Conservation (phyloP, 2,329 filamentous ascomycete genomes). For the Colletotrichum spinosum region DNA sequence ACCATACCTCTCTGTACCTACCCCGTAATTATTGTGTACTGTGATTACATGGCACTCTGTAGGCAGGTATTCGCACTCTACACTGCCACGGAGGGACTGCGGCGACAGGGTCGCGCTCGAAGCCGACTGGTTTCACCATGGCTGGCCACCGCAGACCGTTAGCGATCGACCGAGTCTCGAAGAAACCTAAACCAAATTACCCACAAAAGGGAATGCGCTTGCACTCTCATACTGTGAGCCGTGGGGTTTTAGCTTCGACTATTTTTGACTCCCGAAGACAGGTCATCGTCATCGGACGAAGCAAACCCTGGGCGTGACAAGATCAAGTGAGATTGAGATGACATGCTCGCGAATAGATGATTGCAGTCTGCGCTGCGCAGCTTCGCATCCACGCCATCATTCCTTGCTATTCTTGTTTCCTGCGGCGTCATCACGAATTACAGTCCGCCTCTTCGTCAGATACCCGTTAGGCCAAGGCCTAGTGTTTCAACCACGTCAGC, state of each 20-base stretch:
- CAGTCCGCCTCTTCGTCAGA: not conserved
- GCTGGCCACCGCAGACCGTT: conserved; percentile 26
- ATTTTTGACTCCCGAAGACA: conserved; percentile 20
- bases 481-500: conserved; percentile 22
- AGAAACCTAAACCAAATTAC: conserved; percentile 12
- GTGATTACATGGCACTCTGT: too few relatives aligned
- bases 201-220: not conserved
- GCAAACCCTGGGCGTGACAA: conserved; percentile 5
- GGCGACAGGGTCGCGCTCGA: conserved; percentile 17
- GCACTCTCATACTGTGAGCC: too few relatives aligned
- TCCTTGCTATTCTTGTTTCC: not conserved
- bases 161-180: conserved; percentile 12
- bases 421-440: conserved; percentile 6
- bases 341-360: conserved; percentile 5
- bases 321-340: not conserved
- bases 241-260: not conserved
- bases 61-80: too few relatives aligned
- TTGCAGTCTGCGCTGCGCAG: not conserved
- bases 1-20: too few relatives aligned
- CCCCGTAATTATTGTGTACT: too few relatives aligned
- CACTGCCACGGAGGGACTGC: conserved; percentile 14
- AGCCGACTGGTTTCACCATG: conserved; percentile 35
- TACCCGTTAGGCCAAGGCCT: conserved; percentile 1
- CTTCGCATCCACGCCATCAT: not conserved
- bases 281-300: conserved; percentile 23